A percentile compares a stretch with the other conserved stretches of the same genome.
phyloP scores from a whole-genome alignment of 495 filamentous ascomycete species.

The Penicillium macrosclerotiorum region DNA sequence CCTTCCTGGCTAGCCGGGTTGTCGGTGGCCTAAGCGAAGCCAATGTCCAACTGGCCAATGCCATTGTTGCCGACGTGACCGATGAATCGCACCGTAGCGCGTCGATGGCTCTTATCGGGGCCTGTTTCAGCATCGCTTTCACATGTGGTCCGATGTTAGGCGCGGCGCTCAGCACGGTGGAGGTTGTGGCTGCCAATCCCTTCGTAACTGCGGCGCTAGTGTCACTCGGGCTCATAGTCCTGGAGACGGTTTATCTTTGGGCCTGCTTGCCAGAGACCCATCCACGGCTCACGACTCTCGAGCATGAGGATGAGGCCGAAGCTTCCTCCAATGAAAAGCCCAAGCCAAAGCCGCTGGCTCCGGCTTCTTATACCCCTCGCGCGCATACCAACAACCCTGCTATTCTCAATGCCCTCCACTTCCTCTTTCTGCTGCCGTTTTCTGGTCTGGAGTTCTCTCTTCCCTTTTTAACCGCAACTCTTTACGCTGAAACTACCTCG shows the following conservation, averaged over 20 bases:
- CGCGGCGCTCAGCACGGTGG: conserved; percentile 72
- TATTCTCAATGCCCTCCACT: conserved; percentile 82
- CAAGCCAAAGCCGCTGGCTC: conserved; percentile 1
- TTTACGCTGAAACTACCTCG: conserved; percentile 62
- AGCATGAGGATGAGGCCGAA: conserved; percentile 21
- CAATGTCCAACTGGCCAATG: conserved; percentile 94
- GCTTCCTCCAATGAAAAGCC: neutral
- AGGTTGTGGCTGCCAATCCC: conserved; percentile 79
- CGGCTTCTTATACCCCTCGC: neutral
- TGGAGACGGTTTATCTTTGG: conserved; percentile 89
- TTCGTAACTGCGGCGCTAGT: conserved; percentile 89
- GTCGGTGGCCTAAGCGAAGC: conserved; percentile 94
- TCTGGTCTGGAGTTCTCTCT: conserved; percentile 93
- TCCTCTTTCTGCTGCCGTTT: conserved; percentile 93
- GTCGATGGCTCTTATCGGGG: conserved; percentile 94
- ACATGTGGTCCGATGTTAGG: conserved; percentile 93
- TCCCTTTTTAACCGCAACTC: conserved; percentile 93
- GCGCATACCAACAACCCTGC: conserved; percentile 73
- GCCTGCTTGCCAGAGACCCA: conserved; percentile 85
- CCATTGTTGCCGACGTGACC: conserved; percentile 95
- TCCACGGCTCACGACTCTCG: conserved; percentile 45
- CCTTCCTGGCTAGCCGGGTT: conserved; percentile 86
- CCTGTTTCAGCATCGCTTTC: conserved; percentile 95
- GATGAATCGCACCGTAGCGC: conserved; percentile 75
- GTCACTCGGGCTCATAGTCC: conserved; percentile 73